Percentiles rank a stretch among this genome's conserved stretches.
These are phyloP conservation scores for Tylopilus sp. DNA, from an alignment of 768 basidiomycete species.

Conservation along the genomic window DNA sequence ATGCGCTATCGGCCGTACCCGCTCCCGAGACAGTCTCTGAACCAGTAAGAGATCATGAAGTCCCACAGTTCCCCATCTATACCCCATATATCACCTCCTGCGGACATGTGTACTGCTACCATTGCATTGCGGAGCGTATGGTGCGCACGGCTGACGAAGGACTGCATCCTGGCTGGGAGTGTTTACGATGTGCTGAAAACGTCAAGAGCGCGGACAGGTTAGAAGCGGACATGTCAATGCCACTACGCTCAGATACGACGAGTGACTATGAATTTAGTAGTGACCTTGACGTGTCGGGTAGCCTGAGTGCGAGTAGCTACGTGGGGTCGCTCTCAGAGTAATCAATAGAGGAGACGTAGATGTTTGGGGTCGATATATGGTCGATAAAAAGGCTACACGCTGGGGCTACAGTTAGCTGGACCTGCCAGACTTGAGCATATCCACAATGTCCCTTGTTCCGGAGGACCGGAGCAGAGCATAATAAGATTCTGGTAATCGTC, in stretches of 20 bases:
- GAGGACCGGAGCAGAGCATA: conserved; percentile 49
- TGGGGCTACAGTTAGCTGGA: conserved; percentile 3
- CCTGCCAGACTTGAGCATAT: conserved; percentile 33
- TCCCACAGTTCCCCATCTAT: conserved; percentile 65
- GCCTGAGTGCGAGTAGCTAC: conserved; percentile 43
- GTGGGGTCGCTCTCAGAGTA: conserved; percentile 33
- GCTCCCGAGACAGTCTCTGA: conserved; percentile 10
- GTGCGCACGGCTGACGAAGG: conserved; percentile 68
- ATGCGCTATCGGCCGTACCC: conserved; percentile 39
- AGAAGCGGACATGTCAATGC: conserved; percentile 28
- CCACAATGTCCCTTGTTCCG: conserved; percentile 35
- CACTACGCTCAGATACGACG: conserved; percentile 26
- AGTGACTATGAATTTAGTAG: conserved; percentile 63
- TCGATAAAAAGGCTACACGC: not conserved
- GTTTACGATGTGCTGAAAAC: conserved; percentile 70
- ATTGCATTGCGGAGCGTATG: conserved; percentile 84
- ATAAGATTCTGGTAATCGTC: conserved; percentile 53
- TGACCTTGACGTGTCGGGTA: conserved; percentile 45
- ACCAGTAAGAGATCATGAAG: conserved; percentile 26
- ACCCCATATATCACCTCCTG: conserved; percentile 83
- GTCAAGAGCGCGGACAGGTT: conserved; percentile 64
- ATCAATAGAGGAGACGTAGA: not conserved
- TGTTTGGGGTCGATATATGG: conserved; percentile 11
- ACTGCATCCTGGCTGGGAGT: conserved; percentile 64
- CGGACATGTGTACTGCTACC: conserved; percentile 89